Base-by-base conservation (phyloP, 106 monocot genomes). In the Apostasia shenzhenica region DNA sequence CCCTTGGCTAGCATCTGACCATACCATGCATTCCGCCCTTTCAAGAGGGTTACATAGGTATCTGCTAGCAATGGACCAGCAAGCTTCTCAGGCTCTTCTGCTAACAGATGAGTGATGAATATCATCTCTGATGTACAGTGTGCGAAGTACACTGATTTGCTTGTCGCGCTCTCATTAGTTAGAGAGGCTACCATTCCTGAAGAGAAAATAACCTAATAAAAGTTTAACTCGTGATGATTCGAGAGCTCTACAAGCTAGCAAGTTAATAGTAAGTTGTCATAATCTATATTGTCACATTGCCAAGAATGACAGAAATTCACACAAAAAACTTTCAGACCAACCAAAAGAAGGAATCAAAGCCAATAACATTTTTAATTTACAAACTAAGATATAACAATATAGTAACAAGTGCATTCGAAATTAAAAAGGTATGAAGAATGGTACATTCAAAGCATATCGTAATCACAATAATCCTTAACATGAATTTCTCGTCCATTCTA, bases 51-150 rank as follows among this genome's bases (percentile, higher is more conserved):
- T 11, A 95, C 95, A 61, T 95, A 95, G 47, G 95, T 95, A 62
- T 95, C 95, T 1, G 95, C 91, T 41, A 95, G 80, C 70, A 95
- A 77, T 9, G 95, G 95, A 41, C 95, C 95, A 14, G 95, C 95
- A 45, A 95, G 86, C 60, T 91, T 95, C 79, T 95, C 95, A 5
- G 95, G 95, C 47, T 91, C 76, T 67, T 91, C 95, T 3, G 91
- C 76, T 84, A 95, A 48, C 8, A 95, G 80, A 69, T 95, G 95
- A 55, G 95, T 95, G 41, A 95, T 95, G 57, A 91, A 91, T 66
- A 95, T 95, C 95, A 95, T 95, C 76, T 95, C 95, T 12, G 95
- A 95, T 41, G 91, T 95, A 75, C 95, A 95, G 63, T 88, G 91
- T 13, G 95, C 86, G 76, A 95, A 95, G 65, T 95, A 95, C 41